Conservation (phyloP, 2,329 filamentous ascomycete species). For the Diaporthe destruens region DNA sequence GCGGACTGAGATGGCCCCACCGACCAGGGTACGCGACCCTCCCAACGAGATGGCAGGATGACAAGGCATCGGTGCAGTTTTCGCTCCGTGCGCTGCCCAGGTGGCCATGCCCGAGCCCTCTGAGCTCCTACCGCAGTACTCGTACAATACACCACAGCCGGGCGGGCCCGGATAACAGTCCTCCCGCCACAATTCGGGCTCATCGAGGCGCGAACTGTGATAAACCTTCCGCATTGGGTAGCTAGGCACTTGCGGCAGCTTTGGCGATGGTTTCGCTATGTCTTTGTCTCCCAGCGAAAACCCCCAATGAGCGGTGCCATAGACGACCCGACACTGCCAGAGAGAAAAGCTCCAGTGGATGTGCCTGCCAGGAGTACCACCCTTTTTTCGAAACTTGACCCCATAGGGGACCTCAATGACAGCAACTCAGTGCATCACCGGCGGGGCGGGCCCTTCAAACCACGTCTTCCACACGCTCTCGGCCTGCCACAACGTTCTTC, state of each 20-base stretch:
- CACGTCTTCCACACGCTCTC: neutral
- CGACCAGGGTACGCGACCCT: conserved; percentile 28
- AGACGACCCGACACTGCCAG: conserved; percentile 11
- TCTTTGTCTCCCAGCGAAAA: neutral
- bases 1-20: conserved; percentile 37
- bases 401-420: conserved; percentile 20
- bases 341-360: neutral
- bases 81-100: conserved; percentile 39
- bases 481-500: conserved; percentile 7
- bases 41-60: conserved; percentile 22
- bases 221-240: neutral
- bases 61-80: conserved; percentile 24
- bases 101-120: conserved; percentile 23
- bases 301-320: conserved; percentile 8
- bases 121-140: neutral
- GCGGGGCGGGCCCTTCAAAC: conserved; percentile 13
- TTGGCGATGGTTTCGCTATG: neutral
- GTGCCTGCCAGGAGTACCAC: conserved; percentile 5
- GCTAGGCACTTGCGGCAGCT: neutral
- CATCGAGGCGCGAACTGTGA: neutral
- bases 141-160: neutral
- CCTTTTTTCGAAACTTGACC: conserved; percentile 3
- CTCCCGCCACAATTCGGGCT: neutral
- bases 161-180: conserved; percentile 3
- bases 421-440: conserved; percentile 8